phyloP scores from a whole-genome alignment of 768 basidiomycete genomes.

The Cantharellus anzutake region DNA sequence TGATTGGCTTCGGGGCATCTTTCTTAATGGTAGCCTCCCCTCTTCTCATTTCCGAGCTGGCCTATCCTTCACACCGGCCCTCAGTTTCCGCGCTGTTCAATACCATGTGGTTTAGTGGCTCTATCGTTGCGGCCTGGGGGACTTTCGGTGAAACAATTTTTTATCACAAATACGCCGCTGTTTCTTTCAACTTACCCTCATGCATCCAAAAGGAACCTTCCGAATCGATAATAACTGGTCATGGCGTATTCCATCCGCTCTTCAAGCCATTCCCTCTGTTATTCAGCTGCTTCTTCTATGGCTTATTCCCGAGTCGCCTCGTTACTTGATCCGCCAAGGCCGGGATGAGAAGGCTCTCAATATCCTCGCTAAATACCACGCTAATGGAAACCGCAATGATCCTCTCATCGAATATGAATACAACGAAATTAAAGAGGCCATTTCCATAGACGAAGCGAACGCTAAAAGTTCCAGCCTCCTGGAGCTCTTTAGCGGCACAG shows the following conservation, averaged over 20 bases:
- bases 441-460: conserved; percentile 34
- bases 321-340: conserved; percentile 52
- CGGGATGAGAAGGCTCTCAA: conserved; percentile 45
- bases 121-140: conserved; percentile 22
- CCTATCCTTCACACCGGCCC: conserved; percentile 68
- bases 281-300: conserved; percentile 32
- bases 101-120: conserved; percentile 73
- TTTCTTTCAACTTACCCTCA: too few relatives aligned
- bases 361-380: conserved; percentile 11
- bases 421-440: conserved; percentile 62
- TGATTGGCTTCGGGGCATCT: conserved; percentile 39
- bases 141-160: conserved; percentile 21
- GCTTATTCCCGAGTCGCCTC: conserved; percentile 67
- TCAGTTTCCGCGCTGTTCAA: conserved; percentile 63
- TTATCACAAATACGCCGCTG: background rate
- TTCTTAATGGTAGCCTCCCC: conserved; percentile 55
- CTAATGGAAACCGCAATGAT: conserved; percentile 10
- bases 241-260: conserved; percentile 22
- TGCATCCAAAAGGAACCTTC: too few relatives aligned
- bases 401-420: conserved; percentile 33
- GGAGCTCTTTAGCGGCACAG: conserved; percentile 41
- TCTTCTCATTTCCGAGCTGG: conserved; percentile 18
- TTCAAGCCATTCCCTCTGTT: conserved; percentile 52
- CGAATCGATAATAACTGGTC: conserved; percentile 24
- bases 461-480: conserved; percentile 46